Evolutionary conservation across 371 early-diverging fungal genomes (phyloP), one percentile per base, ranked within the genome.

Genomic region (Mucor saturninus): DNA sequence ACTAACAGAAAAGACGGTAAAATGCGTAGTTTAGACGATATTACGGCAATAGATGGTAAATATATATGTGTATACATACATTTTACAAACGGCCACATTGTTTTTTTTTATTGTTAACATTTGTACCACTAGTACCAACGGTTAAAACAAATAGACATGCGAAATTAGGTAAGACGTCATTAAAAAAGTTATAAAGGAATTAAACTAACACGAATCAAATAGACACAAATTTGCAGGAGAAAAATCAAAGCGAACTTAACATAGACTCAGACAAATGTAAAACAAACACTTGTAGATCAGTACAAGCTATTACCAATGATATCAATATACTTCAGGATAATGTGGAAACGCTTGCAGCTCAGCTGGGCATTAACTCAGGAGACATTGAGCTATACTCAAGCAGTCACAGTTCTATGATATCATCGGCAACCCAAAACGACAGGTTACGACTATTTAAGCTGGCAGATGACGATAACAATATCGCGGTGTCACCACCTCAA

Each of bases 321-420:
- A 74, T 77, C 38, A 62, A 72, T 26, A 45, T 56, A 10, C 61
- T 77, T 15, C 72, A 77, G 58, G 37, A 43, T 10, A 68, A 68
- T 43, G 69, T 77, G 5, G 74, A 77, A 55, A 48, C 65, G 5
- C 42, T 77, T 39, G 77, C 74, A 8, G 48, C 52, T 48, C 54
- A 67, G 29, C 55, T 74, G 28, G 75, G 75, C n/a, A 62, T 75
- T n/a, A 61, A 69, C 15, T 52, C 73, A 3, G 48, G 21, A 10
- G 13, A 21, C 1, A 61, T 67, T 49, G 14, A 1, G 21, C 21
- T 21, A 21, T 21, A 21, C 21, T 21, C 58, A 7, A 54, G 53
- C 30, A 51, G 46, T 4, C 63, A 66, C 35, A 48, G 43, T 11
- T 39, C 7, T 14, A 57, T 74, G 65, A 50, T 59, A 14, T 50